Evolutionary conservation across 2,329 filamentous ascomycete species (phyloP), one percentile per base, ranked within the genome.

Genomic region (Microdochium nivale): DNA sequence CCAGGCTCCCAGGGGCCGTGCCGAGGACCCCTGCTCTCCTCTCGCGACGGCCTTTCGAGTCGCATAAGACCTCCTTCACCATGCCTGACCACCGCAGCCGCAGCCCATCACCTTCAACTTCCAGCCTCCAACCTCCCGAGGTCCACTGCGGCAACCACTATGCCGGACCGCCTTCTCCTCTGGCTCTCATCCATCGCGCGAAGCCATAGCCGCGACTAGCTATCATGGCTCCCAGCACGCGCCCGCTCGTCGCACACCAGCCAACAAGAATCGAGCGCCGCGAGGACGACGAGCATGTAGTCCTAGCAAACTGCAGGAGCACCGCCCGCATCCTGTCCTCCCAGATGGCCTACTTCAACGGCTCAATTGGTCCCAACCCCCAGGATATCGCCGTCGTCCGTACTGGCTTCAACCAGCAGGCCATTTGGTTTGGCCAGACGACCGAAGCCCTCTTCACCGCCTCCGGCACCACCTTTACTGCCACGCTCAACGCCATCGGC

Each of bases 271-370:
- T 13, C 35, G 14, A 5, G 35, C 35, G 11, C 14, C 40, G 40
- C 40, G 40, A 44, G 16, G 13, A 23, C 16, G 13, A 23, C 19
- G 40, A 44, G 40, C 40, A 67, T 51, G 63, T 68, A 49, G 58
- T 66, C 21, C 60, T 68, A 16, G 61, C 61, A 46, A 61, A 68
- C 56, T 68, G 65, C 57, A 52, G 56, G 25, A 47, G 32, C 8
- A n/a, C 21, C 19, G 51, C 53, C 14, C 53, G 59, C 21, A 43
- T 60, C 2, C 27, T 59, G 5, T 64, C 64, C 10, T 68, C 65
- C 3, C 62, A 67, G 52, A 62, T 65, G 53, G 59, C 65, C 49
- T 68, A 67, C 55, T 68, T 58, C 54, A 24, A 35, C 1, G 54
- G 54, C 16, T 23, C 50, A 2, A 57, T 57, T 4, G 52, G 55